Conservation (phyloP, 148 eudicot genomes). For the Silene latifolia region DNA sequence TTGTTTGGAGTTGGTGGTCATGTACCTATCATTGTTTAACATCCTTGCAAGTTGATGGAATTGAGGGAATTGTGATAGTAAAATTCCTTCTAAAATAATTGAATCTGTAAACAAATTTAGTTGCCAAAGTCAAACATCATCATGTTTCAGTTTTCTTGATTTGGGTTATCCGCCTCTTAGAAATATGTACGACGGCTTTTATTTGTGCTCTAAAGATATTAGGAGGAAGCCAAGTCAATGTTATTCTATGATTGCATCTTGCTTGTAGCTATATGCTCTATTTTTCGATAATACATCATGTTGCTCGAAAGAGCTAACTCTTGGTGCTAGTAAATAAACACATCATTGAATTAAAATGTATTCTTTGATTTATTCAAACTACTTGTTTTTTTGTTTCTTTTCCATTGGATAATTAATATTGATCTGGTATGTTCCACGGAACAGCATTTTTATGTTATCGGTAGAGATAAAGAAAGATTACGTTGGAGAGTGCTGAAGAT, state of each 20-base stretch:
- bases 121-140: neutral
- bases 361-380: neutral
- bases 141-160: neutral
- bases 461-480: conserved; percentile 54
- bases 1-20: conserved; percentile 1
- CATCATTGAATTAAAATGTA: neutral
- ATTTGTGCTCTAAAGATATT: neutral
- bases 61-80: neutral
- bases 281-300: neutral
- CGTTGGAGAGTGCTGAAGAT: conserved; percentile 82
- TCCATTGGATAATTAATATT: neutral
- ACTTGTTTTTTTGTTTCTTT: neutral
- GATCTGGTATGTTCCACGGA: conserved; percentile 10
- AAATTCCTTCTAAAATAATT: neutral
- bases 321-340: too few species aligned
- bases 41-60: neutral
- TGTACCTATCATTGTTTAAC: neutral
- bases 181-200: neutral
- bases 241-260: neutral
- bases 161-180: neutral
- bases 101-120: neutral
- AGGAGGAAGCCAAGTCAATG: conserved; percentile 3
- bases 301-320: too few species aligned
- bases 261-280: neutral
- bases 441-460: conserved; percentile 82